A percentile compares a stretch with the other conserved stretches of the same genome.
Conservation (phyloP, 2,329 filamentous ascomycete species). For the Monosporascus ibericus region DNA sequence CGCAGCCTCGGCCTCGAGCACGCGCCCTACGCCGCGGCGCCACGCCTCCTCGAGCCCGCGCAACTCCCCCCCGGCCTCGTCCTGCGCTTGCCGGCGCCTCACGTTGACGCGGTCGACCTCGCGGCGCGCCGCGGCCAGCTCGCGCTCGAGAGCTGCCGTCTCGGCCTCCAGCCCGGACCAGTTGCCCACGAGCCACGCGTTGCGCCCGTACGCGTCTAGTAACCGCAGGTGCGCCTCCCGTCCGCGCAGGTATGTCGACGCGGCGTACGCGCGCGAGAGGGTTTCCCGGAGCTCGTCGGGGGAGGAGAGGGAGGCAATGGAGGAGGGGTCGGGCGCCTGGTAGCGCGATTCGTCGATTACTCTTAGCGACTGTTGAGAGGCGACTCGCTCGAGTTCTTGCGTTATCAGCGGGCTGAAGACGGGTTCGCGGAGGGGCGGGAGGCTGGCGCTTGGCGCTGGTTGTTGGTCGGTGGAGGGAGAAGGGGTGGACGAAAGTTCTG, state of each 20-base stretch:
- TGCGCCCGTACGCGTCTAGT: constrained; percentile 78
- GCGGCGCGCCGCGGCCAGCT: constrained; percentile 61
- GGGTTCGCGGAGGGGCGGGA: constrained; percentile 46
- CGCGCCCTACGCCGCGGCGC: constrained; percentile 69
- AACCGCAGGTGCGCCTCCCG: constrained; percentile 56
- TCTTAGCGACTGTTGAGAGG: constrained; percentile 49
- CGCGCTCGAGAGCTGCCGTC: constrained; percentile 62
- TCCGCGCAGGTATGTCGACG: constrained; percentile 44
- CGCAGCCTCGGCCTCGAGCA: constrained; percentile 83
- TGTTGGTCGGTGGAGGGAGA: too few species aligned
- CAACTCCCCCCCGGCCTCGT: constrained; percentile 67
- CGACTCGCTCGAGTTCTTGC: constrained; percentile 63
- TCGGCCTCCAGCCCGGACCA: constrained; percentile 65
- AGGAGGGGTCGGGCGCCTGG: constrained; percentile 52
- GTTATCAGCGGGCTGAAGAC: constrained; percentile 61
- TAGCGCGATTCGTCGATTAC: constrained; percentile 77
- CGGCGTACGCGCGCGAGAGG: constrained; percentile 48
- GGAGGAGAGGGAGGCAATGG: constrained; percentile 31
- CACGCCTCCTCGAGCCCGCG: constrained; percentile 68
- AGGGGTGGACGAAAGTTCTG: too few species aligned
- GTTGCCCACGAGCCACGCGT: constrained; percentile 87
- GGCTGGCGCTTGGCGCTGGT: constrained; percentile 40
- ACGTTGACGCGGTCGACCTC: constrained; percentile 70
- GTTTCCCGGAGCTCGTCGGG: constrained; percentile 51
- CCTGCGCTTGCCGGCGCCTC: constrained; percentile 63